Percentiles rank a stretch among this genome's conserved stretches.
Conservation (phyloP, 331 rosid genomes). For the Malus hybrid region DNA sequence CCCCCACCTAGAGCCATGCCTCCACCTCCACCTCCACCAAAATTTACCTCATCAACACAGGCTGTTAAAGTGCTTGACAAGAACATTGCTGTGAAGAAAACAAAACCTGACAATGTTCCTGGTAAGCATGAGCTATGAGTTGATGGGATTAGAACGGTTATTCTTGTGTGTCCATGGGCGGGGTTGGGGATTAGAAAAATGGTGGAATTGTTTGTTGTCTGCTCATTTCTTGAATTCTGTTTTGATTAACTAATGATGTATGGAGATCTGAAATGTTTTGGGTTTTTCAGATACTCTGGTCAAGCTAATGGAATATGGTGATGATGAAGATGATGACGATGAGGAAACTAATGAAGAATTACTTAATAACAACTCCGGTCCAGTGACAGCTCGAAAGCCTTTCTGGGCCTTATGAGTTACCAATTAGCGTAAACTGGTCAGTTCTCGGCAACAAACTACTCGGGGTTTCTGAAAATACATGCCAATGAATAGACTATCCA, state of each 20-base stretch:
- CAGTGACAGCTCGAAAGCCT: conserved; percentile 53
- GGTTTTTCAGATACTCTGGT: conserved; percentile 69
- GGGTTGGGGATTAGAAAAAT: background rate
- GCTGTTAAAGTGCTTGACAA: conserved; percentile 34
- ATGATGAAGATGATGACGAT: conserved; percentile 64
- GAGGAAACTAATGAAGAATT: conserved; percentile 49
- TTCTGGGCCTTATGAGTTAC: conserved; percentile 72
- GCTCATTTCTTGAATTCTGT: background rate
- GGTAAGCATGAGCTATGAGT: conserved; percentile 35
- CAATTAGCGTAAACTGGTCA: background rate
- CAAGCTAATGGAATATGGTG: conserved; percentile 95
- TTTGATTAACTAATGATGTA: background rate
- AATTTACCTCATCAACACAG: conserved; percentile 32
- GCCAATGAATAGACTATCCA: background rate
- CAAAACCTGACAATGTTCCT: conserved; percentile 50
- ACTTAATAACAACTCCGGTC: conserved; percentile 15
- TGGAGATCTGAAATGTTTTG: background rate
- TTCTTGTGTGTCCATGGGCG: background rate
- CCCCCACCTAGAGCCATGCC: conserved; percentile 36
- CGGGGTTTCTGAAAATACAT: background rate
- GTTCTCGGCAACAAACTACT: background rate
- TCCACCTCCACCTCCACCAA: conserved; percentile 46
- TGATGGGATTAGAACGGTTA: background rate
- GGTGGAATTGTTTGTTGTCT: background rate
- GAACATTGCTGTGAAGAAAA: conserved; percentile 28